A percentile compares a stretch with the other conserved stretches of the same genome.
These are phyloP conservation scores for Mallotus japonicus DNA, from an alignment of 441 rosid genomes.

Conservation along the genomic window DNA sequence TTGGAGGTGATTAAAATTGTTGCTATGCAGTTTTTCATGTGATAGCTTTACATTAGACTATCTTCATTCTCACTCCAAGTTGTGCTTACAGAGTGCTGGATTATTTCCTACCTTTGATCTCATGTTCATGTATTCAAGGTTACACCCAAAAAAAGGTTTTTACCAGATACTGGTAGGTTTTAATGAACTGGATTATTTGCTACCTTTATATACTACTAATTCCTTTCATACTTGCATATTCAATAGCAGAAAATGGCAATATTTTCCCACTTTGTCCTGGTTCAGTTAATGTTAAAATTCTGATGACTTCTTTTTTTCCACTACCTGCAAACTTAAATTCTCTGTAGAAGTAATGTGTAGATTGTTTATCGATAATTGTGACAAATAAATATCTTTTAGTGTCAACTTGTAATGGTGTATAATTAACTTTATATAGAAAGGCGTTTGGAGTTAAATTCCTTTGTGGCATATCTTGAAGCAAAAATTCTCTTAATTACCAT, in stretches of 20 bases:
- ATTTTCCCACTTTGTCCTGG: neutral
- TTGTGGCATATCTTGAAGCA: neutral
- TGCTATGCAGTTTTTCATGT: neutral
- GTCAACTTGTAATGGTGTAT: neutral
- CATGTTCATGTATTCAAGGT: constrained; percentile 64
- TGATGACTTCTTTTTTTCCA: neutral
- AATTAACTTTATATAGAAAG: neutral
- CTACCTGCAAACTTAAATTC: neutral
- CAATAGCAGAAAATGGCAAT: neutral
- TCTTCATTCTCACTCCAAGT: constrained; percentile 29
- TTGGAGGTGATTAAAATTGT: constrained; percentile 50
- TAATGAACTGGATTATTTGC: neutral
- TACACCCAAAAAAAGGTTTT: constrained; percentile 57
- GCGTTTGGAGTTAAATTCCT: neutral
- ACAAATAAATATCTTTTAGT: neutral
- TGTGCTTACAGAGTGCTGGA: constrained; percentile 69
- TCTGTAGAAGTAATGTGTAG: neutral
- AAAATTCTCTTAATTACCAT: neutral
- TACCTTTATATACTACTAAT: neutral
- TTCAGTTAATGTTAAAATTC: neutral
- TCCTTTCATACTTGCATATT: neutral
- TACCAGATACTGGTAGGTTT: constrained; percentile 63
- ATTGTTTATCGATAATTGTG: neutral
- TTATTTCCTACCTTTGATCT: constrained; percentile 81
- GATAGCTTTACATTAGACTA: constrained; percentile 13